These are phyloP conservation scores for Penicillium sp. DNA, from an alignment of 2,329 filamentous ascomycete genomes.

Conservation along the genomic window DNA sequence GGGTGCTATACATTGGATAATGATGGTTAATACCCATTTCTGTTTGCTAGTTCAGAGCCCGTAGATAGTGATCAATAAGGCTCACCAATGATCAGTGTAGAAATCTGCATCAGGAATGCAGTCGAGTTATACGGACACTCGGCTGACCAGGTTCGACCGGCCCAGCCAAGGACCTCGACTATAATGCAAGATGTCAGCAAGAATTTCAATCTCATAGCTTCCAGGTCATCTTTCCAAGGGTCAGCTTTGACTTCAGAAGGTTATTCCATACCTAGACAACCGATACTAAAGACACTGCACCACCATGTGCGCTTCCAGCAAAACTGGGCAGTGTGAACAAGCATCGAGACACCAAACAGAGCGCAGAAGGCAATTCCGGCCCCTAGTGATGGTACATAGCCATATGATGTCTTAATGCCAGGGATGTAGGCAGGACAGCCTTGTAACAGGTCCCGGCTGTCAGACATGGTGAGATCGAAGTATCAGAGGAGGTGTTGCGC, in stretches of 20 bases:
- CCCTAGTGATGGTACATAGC: slow-evolving; percentile 37
- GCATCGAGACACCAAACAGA: slow-evolving; percentile 40
- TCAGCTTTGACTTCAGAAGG: background rate
- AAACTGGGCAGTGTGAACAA: slow-evolving; percentile 38
- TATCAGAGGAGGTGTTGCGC: background rate
- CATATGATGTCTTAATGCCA: slow-evolving; percentile 32
- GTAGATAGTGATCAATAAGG: no score
- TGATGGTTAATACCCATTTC: background rate
- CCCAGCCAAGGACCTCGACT: slow-evolving; percentile 45
- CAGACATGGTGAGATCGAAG: slow-evolving; percentile 10
- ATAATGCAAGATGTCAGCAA: background rate
- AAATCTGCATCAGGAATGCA: slow-evolving; percentile 56
- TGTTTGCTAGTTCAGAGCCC: background rate
- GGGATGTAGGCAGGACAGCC: slow-evolving; percentile 33
- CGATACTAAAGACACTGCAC: slow-evolving; percentile 40
- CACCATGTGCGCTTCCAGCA: slow-evolving; percentile 44
- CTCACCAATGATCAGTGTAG: slow-evolving; percentile 43
- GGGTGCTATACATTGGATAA: slow-evolving; percentile 34
- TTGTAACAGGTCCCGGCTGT: slow-evolving; percentile 11
- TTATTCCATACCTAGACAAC: slow-evolving; percentile 37
- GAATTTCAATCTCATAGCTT: background rate
- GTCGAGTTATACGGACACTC: slow-evolving; percentile 53
- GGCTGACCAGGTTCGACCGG: slow-evolving; percentile 51
- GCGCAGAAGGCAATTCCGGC: slow-evolving; percentile 38
- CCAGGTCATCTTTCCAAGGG: background rate